Base-by-base conservation (phyloP, 1,284 basidiomycete genomes). In the Somion occarium region DNA sequence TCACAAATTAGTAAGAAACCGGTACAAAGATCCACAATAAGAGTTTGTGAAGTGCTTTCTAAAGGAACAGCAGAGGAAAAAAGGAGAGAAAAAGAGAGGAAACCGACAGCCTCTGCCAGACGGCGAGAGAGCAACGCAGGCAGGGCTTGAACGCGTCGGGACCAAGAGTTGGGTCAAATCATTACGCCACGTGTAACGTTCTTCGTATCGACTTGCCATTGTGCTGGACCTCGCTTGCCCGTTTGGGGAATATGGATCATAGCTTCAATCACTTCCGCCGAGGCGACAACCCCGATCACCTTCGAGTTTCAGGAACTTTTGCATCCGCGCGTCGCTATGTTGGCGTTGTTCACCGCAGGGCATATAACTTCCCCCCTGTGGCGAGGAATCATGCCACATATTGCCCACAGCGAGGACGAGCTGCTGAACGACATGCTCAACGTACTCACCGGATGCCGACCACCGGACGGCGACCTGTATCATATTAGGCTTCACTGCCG, bases 111-210 rank as follows among this genome's bases (percentile, higher is more conserved):
- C 46, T 20, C 34, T 18, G 18, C 19, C 46, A 19, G 15, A 19
- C 34, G 46, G 34, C 34, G 46, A 38, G 18, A n/a, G 43, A 18
- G 30, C 30, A 34, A 34, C 30, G 30, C 30, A 34, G 30, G 30
- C 30, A 34, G 18, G 47, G 44, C 43, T 51, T 48, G 50, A 52
- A 30, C 44, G 48, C 44, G 53, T 46, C 52, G 52, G 52, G 56
- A 7, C 30, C 30, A 34, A 48, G 52, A 51, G 46, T 56, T 50
- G 56, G 54, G 51, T 53, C 55, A 52, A 23, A 34, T 34, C 30
- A 34, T 34, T 34, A 53, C 56, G 61, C 62, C 63, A 64, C 63
- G 63, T 64, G 61, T 60, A 59, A 62, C 58, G 59, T 54, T 57
- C 54, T 46, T 58, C 56, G 55, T 57, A 56, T 56, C 58, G 23